Evolutionary conservation across 352 stramenopile genomes (phyloP), one percentile per base, ranked within the genome.

Genomic region (Halophytophthora batemanensis): DNA sequence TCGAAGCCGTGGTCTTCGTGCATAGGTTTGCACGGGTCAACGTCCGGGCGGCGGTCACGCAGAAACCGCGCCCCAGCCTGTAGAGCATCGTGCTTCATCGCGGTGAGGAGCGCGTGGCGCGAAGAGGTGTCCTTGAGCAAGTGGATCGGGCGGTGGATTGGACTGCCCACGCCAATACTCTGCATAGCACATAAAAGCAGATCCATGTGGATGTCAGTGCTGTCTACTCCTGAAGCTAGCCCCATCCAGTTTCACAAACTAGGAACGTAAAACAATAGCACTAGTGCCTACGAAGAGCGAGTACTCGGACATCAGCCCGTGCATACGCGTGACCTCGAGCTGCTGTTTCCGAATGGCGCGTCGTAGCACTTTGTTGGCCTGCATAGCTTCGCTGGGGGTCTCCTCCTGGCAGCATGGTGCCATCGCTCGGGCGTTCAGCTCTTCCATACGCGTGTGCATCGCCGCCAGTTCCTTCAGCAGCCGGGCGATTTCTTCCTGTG

Each of bases 251-350:
- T n/a, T n/a, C n/a, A n/a, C n/a, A n/a, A n/a, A n/a, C n/a, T n/a
- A n/a, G n/a, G 12, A 4, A 19, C 17, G 17, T 28, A 10, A 8
- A 17, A 34, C 13, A 22, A 49, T 18, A 17, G 3, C 40, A 23
- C 17, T 23, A 39, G 8, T 23, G 36, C 54, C 23, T 48, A 74
- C 61, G 50, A 68, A 71, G 56, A 70, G 61, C 31, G 59, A 65
- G 31, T 69, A 71, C 39, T 74, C 61, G 12, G 52, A 69, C 45
- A 74, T 63, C 40, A 70, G 54, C 10, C 57, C 65, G 47, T 71
- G 61, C 14, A 64, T 59, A n/a, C 53, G 49, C 5, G 61, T 69
- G 21, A 52, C 58, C 25, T 61, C 53, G 25, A 66, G 38, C 45
- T 68, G 61, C 37, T 74, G 65, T 19, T 42, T 39, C 23, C 62